Percentiles rank a stretch among this genome's conserved stretches.
These are phyloP conservation scores for Salicornia ramosissima DNA, from an alignment of 148 eudicot genomes.

Conservation along the genomic window DNA sequence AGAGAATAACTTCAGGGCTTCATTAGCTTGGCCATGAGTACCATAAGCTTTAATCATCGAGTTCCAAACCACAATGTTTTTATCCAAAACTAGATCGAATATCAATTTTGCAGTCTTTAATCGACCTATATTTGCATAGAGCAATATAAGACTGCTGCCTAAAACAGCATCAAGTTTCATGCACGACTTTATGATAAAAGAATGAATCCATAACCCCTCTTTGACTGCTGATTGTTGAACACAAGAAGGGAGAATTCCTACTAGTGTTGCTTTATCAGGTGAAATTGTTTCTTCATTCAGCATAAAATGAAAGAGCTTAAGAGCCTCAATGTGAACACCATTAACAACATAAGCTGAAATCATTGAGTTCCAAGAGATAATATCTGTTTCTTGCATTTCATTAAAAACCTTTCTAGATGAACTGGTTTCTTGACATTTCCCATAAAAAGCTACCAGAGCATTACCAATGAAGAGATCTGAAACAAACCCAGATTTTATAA, in stretches of 20 bases:
- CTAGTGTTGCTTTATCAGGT: constrained; percentile 36
- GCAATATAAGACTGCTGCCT: constrained; percentile 31
- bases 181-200: constrained; percentile 21
- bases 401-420: constrained; percentile 27
- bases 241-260: constrained; percentile 39
- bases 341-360: constrained; percentile 28
- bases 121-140: constrained; percentile 32
- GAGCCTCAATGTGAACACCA: constrained; percentile 25
- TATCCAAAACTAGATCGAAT: constrained; percentile 21
- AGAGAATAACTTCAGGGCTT: constrained; percentile 24
- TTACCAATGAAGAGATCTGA: constrained; percentile 28
- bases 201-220: constrained; percentile 33
- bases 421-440: constrained; percentile 20
- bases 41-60: constrained; percentile 31
- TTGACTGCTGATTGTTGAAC: constrained; percentile 27
- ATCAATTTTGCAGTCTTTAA: constrained; percentile 18
- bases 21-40: constrained; percentile 27
- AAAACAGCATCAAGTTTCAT: constrained; percentile 28
- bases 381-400: constrained; percentile 28
- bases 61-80: constrained; percentile 29
- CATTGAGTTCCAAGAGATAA: constrained; percentile 36
- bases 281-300: constrained; percentile 8
- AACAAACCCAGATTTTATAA: constrained; percentile 29
- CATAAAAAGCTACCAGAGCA: constrained; percentile 33
- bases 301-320: constrained; percentile 28